Base-by-base conservation (phyloP, 1,139 yeast genomes). In the Hemisphaericaspora xylofermentans region DNA sequence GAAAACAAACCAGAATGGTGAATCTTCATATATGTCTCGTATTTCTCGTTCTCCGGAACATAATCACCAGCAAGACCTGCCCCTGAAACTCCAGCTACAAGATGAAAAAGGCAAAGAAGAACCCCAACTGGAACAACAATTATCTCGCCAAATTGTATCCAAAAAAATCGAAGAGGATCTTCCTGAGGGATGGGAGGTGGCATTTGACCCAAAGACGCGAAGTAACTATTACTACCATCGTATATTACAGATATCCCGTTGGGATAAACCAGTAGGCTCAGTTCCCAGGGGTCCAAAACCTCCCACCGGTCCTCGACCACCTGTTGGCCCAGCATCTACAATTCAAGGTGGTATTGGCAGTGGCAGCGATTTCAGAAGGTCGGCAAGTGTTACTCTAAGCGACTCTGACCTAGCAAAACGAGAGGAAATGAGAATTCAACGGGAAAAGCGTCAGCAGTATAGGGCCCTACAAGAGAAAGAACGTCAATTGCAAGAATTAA, bases 141-240 rank as follows among this genome's bases (percentile, higher is more conserved):
- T n/a, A n/a, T n/a, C n/a, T n/a, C n/a, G n/a, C n/a, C n/a, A n/a
- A n/a, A n/a, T 27, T 47, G 59, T 38, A 13, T 17, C 21, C n/a
- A 16, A 19, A 35, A 21, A 18, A 25, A 60, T 60, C 21, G 68
- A 63, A 4, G 56, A 52, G 2, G 64, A 62, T 5, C 58, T 78
- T 27, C 82, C 82, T 1, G 66, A 64, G 3, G 80, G 80, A 2
- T 78, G 84, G 84, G 76, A 71, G 43, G 65, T 67, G 56, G 78
- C 80, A 2, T 53, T 58, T 30, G 82, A 76, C 49, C 64, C 66
- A 17, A 59, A 55, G 30, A 57, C 78, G 2, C 58, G 61, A 15
- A 60, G 59, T 6, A 56, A 56, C 4, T 84, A 84, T 57, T 85
- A 78, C 57, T 83, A 68, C 61, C 76, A 84, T 54, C 61, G 75